phyloP scores from a whole-genome alignment of 139 green algal genomes.

The Coccomyxa sp. region DNA sequence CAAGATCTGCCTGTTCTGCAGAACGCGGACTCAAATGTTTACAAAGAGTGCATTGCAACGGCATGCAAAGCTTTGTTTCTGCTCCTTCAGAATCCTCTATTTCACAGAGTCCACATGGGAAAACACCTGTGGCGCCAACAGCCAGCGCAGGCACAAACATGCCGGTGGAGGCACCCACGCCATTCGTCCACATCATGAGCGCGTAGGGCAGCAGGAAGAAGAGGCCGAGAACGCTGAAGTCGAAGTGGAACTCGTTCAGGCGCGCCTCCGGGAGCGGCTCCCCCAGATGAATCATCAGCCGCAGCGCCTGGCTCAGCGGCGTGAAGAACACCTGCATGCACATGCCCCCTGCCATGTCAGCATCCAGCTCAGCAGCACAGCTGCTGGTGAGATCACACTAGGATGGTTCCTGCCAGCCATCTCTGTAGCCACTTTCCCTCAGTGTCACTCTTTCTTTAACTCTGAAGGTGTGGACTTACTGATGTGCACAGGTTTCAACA shows the following conservation, averaged over 20 bases:
- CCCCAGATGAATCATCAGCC: slow-evolving; percentile 56
- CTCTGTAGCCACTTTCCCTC: neutral
- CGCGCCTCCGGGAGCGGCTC: slow-evolving; percentile 30
- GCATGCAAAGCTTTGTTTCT: too few relatives aligned
- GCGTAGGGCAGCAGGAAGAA: slow-evolving; percentile 48
- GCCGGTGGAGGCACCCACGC: slow-evolving; percentile 61
- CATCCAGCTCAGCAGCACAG: neutral
- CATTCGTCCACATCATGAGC: slow-evolving; percentile 71
- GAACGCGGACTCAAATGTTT: too few relatives aligned
- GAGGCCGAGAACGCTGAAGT: slow-evolving; percentile 30
- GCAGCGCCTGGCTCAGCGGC: slow-evolving; percentile 45
- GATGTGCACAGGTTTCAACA: too few relatives aligned
- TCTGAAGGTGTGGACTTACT: too few relatives aligned
- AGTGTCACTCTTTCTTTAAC: too few relatives aligned
- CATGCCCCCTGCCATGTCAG: neutral
- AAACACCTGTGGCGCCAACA: slow-evolving; percentile 46
- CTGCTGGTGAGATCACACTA: neutral
- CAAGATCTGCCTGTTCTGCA: too few relatives aligned
- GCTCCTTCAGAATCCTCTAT: too few relatives aligned
- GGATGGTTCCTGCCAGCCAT: neutral
- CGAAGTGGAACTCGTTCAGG: slow-evolving; percentile 17
- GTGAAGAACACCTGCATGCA: slow-evolving; percentile 59
- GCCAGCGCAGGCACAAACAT: slow-evolving; percentile 74
- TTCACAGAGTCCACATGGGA: too few relatives aligned
- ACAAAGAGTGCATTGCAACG: too few relatives aligned